Conservation (phyloP, 208 protist genomes). For the Phytomonas sp. region DNA sequence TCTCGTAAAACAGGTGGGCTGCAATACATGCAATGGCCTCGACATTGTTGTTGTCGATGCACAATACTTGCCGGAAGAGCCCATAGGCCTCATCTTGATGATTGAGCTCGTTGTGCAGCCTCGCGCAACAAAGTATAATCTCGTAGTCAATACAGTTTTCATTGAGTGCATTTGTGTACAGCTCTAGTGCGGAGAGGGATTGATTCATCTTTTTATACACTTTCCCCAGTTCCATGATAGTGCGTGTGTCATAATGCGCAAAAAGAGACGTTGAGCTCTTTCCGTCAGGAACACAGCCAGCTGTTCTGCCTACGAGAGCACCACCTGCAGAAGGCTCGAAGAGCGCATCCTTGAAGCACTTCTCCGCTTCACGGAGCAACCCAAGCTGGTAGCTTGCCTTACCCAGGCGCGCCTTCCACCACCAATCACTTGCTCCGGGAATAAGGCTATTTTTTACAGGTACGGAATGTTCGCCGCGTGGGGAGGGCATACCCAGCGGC, state of each 20-base stretch:
- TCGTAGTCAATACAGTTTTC: constrained; percentile 84
- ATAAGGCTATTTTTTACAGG: constrained; percentile 36
- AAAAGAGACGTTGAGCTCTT: constrained; percentile 10
- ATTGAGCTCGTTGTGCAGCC: constrained; percentile 88
- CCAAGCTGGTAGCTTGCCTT: constrained; percentile 93
- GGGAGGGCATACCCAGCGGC: not conserved
- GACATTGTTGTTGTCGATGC: constrained; percentile 86
- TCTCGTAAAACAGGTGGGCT: constrained; percentile 91
- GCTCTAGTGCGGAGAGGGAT: constrained; percentile 88
- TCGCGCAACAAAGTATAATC: constrained; percentile 80
- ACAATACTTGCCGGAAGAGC: constrained; percentile 77
- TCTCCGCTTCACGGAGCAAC: constrained; percentile 92
- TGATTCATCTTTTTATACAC: constrained; percentile 92
- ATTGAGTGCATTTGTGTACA: constrained; percentile 67
- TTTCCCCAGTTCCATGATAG: constrained; percentile 89
- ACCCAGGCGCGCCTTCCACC: constrained; percentile 92
- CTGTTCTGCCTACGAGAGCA: no score
- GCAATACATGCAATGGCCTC: constrained; percentile 93
- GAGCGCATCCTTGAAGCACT: constrained; percentile 78
- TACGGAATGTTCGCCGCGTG: not conserved
- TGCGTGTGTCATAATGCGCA: constrained; percentile 73
- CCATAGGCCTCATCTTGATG: constrained; percentile 70
- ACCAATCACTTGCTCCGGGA: constrained; percentile 84
- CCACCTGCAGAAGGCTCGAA: constrained; percentile 20
- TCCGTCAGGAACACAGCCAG: no score